Conservation (phyloP, 306 rosid genomes). For the Vicia faba region DNA sequence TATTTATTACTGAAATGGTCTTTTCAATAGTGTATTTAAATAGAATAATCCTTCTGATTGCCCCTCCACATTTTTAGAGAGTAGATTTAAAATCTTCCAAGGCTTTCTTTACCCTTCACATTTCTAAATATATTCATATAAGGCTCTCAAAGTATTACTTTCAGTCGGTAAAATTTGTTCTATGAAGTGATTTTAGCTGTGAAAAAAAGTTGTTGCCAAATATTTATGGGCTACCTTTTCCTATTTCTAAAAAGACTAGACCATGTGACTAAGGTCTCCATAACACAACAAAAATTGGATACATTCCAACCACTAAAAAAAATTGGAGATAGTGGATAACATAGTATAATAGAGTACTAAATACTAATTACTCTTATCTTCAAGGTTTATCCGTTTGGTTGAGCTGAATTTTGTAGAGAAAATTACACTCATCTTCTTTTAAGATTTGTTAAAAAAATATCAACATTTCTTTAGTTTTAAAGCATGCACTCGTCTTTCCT, state of each 20-base stretch:
- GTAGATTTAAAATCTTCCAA: too few species aligned
- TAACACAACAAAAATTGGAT: not conserved
- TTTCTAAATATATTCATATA: not conserved
- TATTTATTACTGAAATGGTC: too few species aligned
- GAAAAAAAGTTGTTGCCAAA: not conserved
- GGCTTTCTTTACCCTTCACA: not conserved
- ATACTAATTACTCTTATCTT: not conserved
- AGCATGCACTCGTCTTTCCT: too few species aligned
- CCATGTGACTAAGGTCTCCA: constrained; percentile 31
- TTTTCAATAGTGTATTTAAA: too few species aligned
- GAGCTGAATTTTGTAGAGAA: not conserved
- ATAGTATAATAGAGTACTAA: not conserved
- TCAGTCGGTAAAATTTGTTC: not conserved
- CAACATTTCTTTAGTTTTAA: too few species aligned
- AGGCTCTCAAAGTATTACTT: not conserved
- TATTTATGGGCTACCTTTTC: not conserved
- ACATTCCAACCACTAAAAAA: constrained; percentile 10
- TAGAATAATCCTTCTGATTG: too few species aligned
- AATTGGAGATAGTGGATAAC: constrained; percentile 1
- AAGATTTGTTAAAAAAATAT: too few species aligned
- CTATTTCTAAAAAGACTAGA: not conserved
- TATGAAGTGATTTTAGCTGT: not conserved
- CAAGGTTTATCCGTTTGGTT: not conserved
- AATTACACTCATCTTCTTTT: too few species aligned
- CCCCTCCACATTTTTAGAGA: too few species aligned